phyloP scores from a whole-genome alignment of 2,329 filamentous ascomycete species.

The Seiridium cupressi region DNA sequence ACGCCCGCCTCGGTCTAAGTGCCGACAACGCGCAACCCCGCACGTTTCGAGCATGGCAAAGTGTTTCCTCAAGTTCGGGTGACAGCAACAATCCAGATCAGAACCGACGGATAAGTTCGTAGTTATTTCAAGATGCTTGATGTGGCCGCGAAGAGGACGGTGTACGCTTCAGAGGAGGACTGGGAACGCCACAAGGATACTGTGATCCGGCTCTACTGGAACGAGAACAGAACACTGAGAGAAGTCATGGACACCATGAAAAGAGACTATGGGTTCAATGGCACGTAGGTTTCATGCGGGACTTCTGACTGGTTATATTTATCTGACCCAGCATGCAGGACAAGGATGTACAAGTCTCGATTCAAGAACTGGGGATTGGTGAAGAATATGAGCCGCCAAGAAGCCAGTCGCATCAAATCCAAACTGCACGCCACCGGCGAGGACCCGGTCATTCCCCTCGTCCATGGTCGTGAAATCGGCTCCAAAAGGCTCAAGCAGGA shows the following conservation, averaged over 20 bases:
- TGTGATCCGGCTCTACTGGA: slow-evolving; percentile 17
- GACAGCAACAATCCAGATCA: neutral
- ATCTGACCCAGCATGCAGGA: neutral
- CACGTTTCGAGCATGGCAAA: too few species aligned
- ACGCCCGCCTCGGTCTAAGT: too few species aligned
- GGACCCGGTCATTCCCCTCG: neutral
- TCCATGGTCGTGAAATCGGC: slow-evolving; percentile 11
- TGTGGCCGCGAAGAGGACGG: too few species aligned
- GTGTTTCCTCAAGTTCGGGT: too few species aligned
- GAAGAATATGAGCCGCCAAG: slow-evolving; percentile 18
- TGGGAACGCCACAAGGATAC: slow-evolving; percentile 15
- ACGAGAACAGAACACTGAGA: slow-evolving; percentile 16
- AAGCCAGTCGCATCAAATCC: slow-evolving; percentile 13
- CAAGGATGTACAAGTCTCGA: slow-evolving; percentile 10
- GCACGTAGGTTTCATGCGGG: slow-evolving; percentile 11
- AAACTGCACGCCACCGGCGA: neutral
- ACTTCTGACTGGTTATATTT: too few species aligned
- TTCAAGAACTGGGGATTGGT: slow-evolving; percentile 16
- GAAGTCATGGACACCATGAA: slow-evolving; percentile 18
- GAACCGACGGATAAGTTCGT: too few species aligned
- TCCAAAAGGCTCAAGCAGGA: slow-evolving; percentile 7
- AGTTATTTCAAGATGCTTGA: too few species aligned
- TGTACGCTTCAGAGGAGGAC: slow-evolving; percentile 1
- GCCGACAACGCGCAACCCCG: too few species aligned
- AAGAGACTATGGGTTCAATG: slow-evolving; percentile 15